Evolutionary conservation across 23 red algal species (phyloP), one percentile per base, ranked within the genome.

Genomic region (Gracilariopsis chorda): DNA sequence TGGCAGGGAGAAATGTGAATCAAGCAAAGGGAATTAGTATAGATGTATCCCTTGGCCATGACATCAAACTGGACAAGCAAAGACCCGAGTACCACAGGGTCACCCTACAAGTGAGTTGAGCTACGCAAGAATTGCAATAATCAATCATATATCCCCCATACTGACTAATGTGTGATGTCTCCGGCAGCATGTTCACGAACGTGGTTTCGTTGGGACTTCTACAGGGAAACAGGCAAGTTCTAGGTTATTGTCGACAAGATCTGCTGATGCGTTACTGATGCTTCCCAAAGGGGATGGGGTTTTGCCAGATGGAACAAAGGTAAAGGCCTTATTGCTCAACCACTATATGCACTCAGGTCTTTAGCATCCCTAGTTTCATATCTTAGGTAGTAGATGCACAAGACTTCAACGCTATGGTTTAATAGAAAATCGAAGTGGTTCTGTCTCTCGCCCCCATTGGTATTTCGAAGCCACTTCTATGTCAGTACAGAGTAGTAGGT

Each of bases 1-100:
- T 96, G 25, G 70, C 75, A 13, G 94, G 94, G 9, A 72, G 80
- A 55, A 43, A 42, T 27, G 41, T 24, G 8, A 68, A 73, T 32
- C 36, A 46, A 37, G 62, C 52, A 30, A 75, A 57, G 5, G 51
- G 81, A 16, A 33, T 69, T 19, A 45, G 45, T 28, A 88, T 88
- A 29, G 78, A 69, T 41, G 80, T 78, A 25, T 44, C 27, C 7
- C 19, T 71, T 48, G 80, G 52, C 6, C 46, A 87, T 24, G 17
- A 44, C 37, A 51, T 95, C 21, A 81, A 84, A 37, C 73, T 90
- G 12, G 93, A 95, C 19, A 67, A 47, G 40, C 73, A 95, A 67
- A 78, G 93, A 39, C 93, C 93, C 28, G 93, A 95, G 52, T 95
- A 95, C 52, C 93, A 95, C 86, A 74, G 93, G 23, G 79, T 45